Percentiles rank a stretch among this genome's conserved stretches.
Conservation (phyloP, 2,329 filamentous ascomycete genomes). For the Fusarium sp. region DNA sequence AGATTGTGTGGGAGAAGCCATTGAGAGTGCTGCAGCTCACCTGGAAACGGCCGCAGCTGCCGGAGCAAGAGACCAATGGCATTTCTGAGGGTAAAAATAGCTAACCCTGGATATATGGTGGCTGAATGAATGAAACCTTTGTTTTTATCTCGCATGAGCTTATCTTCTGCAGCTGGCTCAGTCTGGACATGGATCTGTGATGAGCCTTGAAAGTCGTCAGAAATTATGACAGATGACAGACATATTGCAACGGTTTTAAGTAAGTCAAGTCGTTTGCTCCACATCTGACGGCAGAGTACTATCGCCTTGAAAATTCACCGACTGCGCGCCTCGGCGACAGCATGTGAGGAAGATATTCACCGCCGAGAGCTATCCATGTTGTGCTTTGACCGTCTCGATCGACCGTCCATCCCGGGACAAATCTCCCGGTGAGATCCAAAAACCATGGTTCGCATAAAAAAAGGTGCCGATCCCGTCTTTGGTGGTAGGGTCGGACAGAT, state of each 20-base stretch:
- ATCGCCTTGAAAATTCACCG: background rate
- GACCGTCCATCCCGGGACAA: slow-evolving; percentile 25
- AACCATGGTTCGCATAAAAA: slow-evolving; percentile 14
- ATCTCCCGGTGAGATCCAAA: slow-evolving; percentile 11
- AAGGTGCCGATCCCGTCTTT: background rate
- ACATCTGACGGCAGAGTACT: background rate
- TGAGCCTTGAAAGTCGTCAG: background rate
- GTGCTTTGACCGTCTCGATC: slow-evolving; percentile 30
- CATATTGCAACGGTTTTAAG: background rate
- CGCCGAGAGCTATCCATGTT: background rate
- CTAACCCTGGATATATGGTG: background rate
- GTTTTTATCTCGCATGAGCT: background rate
- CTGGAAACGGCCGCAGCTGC: slow-evolving; percentile 4
- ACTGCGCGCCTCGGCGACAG: background rate
- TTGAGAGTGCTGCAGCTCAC: slow-evolving; percentile 28
- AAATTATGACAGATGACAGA: background rate
- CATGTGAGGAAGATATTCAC: background rate
- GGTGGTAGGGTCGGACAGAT: background rate
- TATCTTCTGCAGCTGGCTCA: background rate
- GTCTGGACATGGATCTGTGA: background rate
- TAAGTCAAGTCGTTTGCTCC: background rate
- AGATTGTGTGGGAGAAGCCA: slow-evolving; percentile 23
- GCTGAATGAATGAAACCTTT: background rate
- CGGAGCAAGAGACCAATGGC: background rate
- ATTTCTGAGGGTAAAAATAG: background rate